phyloP scores from a whole-genome alignment of 176 grass and related monocot genomes.

The Pontederia crassipes region DNA sequence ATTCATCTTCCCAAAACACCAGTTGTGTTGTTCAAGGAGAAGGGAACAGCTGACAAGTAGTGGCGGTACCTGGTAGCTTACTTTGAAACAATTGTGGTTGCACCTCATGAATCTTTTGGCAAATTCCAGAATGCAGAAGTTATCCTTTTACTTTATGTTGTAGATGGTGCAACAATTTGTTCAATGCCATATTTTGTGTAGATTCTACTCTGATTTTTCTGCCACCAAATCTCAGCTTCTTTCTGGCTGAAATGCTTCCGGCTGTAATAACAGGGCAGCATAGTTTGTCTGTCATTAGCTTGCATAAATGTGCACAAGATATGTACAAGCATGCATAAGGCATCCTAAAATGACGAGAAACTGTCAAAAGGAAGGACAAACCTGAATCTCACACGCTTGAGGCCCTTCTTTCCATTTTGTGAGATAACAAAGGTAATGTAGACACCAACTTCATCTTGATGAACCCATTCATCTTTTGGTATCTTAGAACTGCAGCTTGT shows the following conservation, averaged over 20 bases:
- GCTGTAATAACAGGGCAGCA: slow-evolving; percentile 19
- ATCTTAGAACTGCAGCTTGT: not conserved
- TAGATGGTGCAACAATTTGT: not conserved
- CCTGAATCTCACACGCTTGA: slow-evolving; percentile 80
- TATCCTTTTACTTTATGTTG: not conserved
- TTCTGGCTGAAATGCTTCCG: slow-evolving; percentile 84
- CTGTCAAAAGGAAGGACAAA: slow-evolving; percentile 12
- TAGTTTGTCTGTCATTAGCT: not conserved
- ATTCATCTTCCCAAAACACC: too few species aligned
- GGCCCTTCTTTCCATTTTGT: slow-evolving; percentile 41
- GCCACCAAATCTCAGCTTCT: slow-evolving; percentile 78
- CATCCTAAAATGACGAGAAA: not conserved
- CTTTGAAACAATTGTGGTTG: not conserved
- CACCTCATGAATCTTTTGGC: not conserved
- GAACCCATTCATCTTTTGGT: slow-evolving; percentile 21
- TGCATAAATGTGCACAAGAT: slow-evolving; percentile 1
- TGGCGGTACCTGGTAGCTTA: too few species aligned
- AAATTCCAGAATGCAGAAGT: not conserved
- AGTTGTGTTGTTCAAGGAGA: too few species aligned
- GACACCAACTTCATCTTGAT: slow-evolving; percentile 71
- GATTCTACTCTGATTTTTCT: slow-evolving; percentile 47
- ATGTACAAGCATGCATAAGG: slow-evolving; percentile 2
- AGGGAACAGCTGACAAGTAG: too few species aligned
- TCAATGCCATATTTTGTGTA: slow-evolving; percentile 35
- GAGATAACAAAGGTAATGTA: slow-evolving; percentile 49